Evolutionary conservation across 257 asterid species (phyloP), one percentile per base, ranked within the genome.

Genomic region (Paulownia fortunei): DNA sequence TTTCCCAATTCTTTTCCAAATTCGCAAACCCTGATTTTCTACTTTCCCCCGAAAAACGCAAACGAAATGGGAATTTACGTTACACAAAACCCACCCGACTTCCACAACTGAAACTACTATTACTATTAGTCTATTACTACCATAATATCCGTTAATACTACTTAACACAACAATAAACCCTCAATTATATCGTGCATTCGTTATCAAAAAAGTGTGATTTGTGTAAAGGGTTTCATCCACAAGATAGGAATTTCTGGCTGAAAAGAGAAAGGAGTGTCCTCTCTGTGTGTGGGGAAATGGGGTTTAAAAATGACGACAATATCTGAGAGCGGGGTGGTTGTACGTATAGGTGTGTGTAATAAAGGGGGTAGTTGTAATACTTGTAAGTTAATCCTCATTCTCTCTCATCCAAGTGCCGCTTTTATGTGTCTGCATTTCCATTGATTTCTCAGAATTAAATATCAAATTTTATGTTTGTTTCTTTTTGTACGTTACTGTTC

Each of bases 321-420:
- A 80, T 70, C 84, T 9, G 27, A 34, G 76, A 11, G 74, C 66
- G 75, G 27, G 82, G 55, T 62, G 68, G 69, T 69, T 69, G 67
- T 70, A n/a, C 34, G 67, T 3, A 61, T 46, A 21, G 75, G 65
- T 52, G 68, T 66, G 73, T 69, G 64, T 51, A 47, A 67, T 79
- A 41, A 79, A 64, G 62, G n/a, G 72, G 56, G 67, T 36, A 16
- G 76, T 69, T 69, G 78, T 13, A 19, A 37, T 8, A 46, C 73
- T 68, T 58, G 32, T 44, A 46, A 80, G 68, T 74, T 76, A 74
- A 80, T 23, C 51, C 42, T 21, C 47, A 23, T 30, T 32, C 41
- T 36, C 60, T 11, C 41, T 49, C 58, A 16, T 26, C 8, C 27
- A 9, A 5, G 7, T 10, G 30, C 16, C 61, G 61, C 12, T 55